Evolutionary conservation across 768 basidiomycete genomes (phyloP), one percentile per base, ranked within the genome.

Genomic region (Cyclocybe aegerita): DNA sequence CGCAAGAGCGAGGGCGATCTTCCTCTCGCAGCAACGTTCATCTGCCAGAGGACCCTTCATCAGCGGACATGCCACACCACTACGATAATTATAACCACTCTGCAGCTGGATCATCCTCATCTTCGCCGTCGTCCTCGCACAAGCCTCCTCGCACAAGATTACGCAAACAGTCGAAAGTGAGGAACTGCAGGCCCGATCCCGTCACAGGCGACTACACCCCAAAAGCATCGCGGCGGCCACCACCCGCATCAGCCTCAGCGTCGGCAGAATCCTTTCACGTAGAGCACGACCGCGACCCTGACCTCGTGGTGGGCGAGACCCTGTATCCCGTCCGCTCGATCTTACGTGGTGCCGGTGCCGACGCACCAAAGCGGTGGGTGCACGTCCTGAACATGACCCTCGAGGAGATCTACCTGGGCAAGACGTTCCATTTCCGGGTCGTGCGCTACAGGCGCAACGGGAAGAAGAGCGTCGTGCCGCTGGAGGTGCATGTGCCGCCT

Each of bases 401-500:
- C 29, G 79, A 84, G 38, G 81, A 85, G 52, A 72, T 85, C 50
- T 80, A 72, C 60, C 68, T 65, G 33, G 82, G 84, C 30, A 74
- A 74, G 36, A 63, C 60, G 6, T 75, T 77, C 54, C 73, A 69
- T 55, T 83, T 80, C 60, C 76, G 77, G 39, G 72, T 85, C 53
- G 79, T 75, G 38, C 78, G 82, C 41, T 75, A 78, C 29, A 60
- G 77, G 39, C 65, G 74, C 33, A 70, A 74, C 11, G 76, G 74
- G 4, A 69, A 63, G 61, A 77, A 67, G 16, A 73, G 77, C 53
- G 60, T 73, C 37, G 72, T 80, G n/a, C 69, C 80, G 46, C 67
- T 83, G 44, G 72, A 78, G 44, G 64, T 86, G 34, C 65, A 70
- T 40, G 70, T 86, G n/a, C 73, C 80, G 52, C 71, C 80, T 36